Base-by-base conservation (phyloP, 345 rosid genomes). In the Moricandia moricandioides region DNA sequence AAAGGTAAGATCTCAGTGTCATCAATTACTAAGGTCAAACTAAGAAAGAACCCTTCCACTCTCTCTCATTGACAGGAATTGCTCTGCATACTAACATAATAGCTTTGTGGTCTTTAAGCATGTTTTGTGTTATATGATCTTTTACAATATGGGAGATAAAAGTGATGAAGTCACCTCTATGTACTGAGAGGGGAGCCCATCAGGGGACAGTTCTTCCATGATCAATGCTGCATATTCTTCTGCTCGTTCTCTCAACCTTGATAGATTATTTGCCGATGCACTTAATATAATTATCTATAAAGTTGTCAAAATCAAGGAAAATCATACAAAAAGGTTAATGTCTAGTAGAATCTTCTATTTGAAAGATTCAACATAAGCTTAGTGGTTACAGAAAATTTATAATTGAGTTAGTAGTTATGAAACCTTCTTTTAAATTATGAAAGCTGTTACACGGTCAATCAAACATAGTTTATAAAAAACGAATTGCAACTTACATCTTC, bases 141-240 rank as follows among this genome's bases (percentile, higher is more conserved):
- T 70, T 64, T 24, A 55, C 26, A 56, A 14, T 13, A 70, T 30
- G 26, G 8, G 21, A 78, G 12, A 31, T 55, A 2, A 45, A 27
- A 78, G 63, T 49, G 10, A 73, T 40, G 76, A 68, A 76, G 81
- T 71, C 72, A 87, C 98, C 98, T 94, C 98, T 62, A 94, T 90
- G 80, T 88, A 94, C 81, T 88, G 55, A 43, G 76, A 77, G 33
- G 34, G 88, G 21, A 86, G 83, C 68, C 90, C 81, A 76, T 86
- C 92, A 0, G 95, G 93, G 72, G 74, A 7, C 2, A 76, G 72
- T 73, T 94, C 97, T 76, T 94, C 98, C 98, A 94, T 94, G 67
- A 94, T 91, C 85, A 94, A 17, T 74, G 98, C 93, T 71, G 98
- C 98, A 58, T 94, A 91, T 69, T 94, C 97, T 52, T 90, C 98